A percentile compares a stretch with the other conserved stretches of the same genome.
phyloP scores from a whole-genome alignment of 345 rosid species.

The Litchi chinensis region DNA sequence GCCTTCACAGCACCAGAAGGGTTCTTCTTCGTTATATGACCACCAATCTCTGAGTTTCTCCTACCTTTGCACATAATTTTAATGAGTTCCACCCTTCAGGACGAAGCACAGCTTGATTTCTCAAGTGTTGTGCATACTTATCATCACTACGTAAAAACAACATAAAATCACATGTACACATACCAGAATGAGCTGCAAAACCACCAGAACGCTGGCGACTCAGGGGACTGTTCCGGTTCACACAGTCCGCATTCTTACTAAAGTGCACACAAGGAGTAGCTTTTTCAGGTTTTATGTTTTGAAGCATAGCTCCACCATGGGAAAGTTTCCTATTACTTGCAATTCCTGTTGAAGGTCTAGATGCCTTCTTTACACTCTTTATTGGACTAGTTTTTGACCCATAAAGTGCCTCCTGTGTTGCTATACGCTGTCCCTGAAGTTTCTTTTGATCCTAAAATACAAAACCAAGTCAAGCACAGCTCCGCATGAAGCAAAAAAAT shows the following conservation, averaged over 20 bases:
- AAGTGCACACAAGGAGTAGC: slow-evolving; percentile 20
- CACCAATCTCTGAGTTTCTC: slow-evolving; percentile 56
- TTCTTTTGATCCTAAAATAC: slow-evolving; percentile 62
- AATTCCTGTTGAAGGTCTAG: slow-evolving; percentile 39
- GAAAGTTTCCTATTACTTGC: slow-evolving; percentile 57
- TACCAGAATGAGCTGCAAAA: slow-evolving; percentile 30
- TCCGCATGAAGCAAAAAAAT: not conserved
- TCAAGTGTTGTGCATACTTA: no score
- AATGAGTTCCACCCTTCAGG: not conserved
- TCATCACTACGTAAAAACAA: not conserved
- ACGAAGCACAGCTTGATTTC: not conserved
- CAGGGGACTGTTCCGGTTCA: slow-evolving; percentile 30
- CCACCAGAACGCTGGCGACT: slow-evolving; percentile 33
- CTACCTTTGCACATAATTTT: slow-evolving; percentile 41
- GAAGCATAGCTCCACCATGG: slow-evolving; percentile 65
- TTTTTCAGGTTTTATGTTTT: slow-evolving; percentile 47
- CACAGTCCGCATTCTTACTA: slow-evolving; percentile 32
- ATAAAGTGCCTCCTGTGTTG: slow-evolving; percentile 60
- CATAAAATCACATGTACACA: not conserved
- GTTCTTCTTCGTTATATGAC: slow-evolving; percentile 43
- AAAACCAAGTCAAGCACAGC: slow-evolving; percentile 12
- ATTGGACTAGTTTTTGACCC: slow-evolving; percentile 72
- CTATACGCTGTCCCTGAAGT: slow-evolving; percentile 58
- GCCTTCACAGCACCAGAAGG: slow-evolving; percentile 32
- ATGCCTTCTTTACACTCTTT: slow-evolving; percentile 52